Base-by-base conservation (phyloP, 2,329 filamentous ascomycete species). In the Epichloe baconii region DNA sequence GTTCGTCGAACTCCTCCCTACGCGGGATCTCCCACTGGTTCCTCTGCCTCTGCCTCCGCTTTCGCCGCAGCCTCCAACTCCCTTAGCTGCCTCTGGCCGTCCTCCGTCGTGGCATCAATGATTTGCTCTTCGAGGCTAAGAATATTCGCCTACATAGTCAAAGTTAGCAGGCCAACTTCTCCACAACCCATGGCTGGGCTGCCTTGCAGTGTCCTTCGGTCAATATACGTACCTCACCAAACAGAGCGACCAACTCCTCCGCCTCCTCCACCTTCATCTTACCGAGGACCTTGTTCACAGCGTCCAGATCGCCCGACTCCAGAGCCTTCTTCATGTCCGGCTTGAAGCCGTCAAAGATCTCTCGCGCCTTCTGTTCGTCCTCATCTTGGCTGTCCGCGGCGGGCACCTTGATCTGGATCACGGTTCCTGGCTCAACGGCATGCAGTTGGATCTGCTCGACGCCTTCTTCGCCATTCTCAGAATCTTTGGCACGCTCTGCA, bases 381-480 rank as follows among this genome's bases (percentile, higher is more conserved):
- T 79, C 77, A 49, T 90, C 82, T 23, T 81, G 75, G 59, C 82
- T 85, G 23, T 80, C 75, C 40, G 75, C 74, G 0, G 85, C 74
- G 12, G 93, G 91, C 40, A 95, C 84, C 50, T 71, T 79, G 67
- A 97, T 96, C 64, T 87, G 86, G 66, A 98, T 96, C 54, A 86
- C 84, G 3, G 91, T 96, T 46, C 85, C 86, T 0, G 91, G 91
- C 66, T 96, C 89, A 11, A 98, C 90, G 14, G 93, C 91, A 65
- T 98, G 93, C 45, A 98, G 77, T 69, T 98, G 94, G 59, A 98
- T 98, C 68, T 96, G 91, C 71, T 98, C 93, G 10, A 95, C 85
- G 86, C 41, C 41, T 26, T 53, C 68, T 41, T 66, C 71, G 12
- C 35, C 50, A 7, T 49, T 44, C 8, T 49, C 52, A 3, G 64